phyloP scores from a whole-genome alignment of 2,329 filamentous ascomycete genomes.

The Hymenoscyphus albidus region DNA sequence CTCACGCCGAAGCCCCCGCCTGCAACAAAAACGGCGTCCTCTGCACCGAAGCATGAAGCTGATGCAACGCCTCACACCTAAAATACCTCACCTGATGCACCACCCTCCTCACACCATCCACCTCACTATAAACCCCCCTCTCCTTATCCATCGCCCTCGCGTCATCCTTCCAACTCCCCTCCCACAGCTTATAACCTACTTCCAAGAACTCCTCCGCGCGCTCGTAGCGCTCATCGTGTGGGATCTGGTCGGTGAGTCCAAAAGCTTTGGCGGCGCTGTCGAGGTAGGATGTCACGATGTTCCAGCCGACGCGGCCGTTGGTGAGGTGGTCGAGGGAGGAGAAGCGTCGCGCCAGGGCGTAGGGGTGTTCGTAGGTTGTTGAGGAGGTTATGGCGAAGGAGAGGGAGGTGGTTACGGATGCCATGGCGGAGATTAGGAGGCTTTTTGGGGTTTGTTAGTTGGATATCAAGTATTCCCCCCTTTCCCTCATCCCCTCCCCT shows the following conservation, averaged over 20 bases:
- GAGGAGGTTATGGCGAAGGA: slow-evolving; percentile 63
- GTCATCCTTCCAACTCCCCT: slow-evolving; percentile 39
- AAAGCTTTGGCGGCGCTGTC: slow-evolving; percentile 62
- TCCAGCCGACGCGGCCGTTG: slow-evolving; percentile 9
- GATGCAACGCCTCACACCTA: slow-evolving; percentile 59
- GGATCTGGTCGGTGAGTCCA: slow-evolving; percentile 50
- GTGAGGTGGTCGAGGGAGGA: slow-evolving; percentile 14
- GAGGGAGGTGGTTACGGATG: slow-evolving; percentile 59
- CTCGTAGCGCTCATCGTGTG: slow-evolving; percentile 63
- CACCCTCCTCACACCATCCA: slow-evolving; percentile 46
- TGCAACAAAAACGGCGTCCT: slow-evolving; percentile 43
- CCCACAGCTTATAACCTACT: slow-evolving; percentile 50
- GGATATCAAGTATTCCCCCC: not conserved
- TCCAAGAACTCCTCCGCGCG: slow-evolving; percentile 60
- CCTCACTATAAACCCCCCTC: slow-evolving; percentile 47
- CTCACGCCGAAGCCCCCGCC: slow-evolving; percentile 56
- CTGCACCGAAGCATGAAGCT: slow-evolving; percentile 35
- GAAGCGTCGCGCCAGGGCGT: slow-evolving; percentile 49
- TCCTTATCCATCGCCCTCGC: slow-evolving; percentile 59
- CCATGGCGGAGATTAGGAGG: slow-evolving; percentile 59
- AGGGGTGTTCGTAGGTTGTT: slow-evolving; percentile 66
- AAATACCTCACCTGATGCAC: slow-evolving; percentile 63
- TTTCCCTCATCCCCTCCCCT: not conserved
- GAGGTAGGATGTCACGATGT: slow-evolving; percentile 59
- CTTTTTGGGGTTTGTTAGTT: not conserved